Conservation (phyloP, 768 basidiomycete species). For the Auriscalpium vulgare region DNA sequence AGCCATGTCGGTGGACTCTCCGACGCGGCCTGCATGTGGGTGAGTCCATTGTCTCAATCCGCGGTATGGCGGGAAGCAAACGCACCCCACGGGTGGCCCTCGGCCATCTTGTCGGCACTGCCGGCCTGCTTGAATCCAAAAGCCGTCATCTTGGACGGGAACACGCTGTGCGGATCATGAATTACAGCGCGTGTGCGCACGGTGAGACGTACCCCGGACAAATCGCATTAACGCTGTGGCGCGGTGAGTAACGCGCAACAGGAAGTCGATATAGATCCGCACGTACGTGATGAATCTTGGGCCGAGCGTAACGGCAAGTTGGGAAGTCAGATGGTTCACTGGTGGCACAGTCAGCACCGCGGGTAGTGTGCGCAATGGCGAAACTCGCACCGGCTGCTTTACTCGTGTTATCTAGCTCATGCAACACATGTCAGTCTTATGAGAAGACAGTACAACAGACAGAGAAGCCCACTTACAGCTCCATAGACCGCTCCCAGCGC, state of each 20-base stretch:
- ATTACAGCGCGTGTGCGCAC: background rate
- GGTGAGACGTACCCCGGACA: slow-evolving; percentile 54
- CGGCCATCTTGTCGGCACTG: slow-evolving; percentile 37
- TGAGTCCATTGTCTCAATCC: background rate
- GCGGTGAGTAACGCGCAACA: background rate
- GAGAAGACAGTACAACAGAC: background rate
- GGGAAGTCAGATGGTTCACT: slow-evolving; percentile 73
- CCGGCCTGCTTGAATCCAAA: slow-evolving; percentile 53
- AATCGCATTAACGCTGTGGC: slow-evolving; percentile 69
- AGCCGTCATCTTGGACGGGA: slow-evolving; percentile 82
- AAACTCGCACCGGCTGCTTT: slow-evolving; percentile 51
- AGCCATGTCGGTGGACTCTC: slow-evolving; percentile 58
- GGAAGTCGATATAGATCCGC: background rate
- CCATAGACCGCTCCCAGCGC: slow-evolving; percentile 60
- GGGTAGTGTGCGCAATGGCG: background rate
- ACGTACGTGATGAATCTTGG: slow-evolving; percentile 58
- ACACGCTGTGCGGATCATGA: slow-evolving; percentile 37
- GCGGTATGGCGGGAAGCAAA: background rate
- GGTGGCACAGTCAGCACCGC: background rate
- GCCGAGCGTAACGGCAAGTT: slow-evolving; percentile 59
- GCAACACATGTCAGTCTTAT: background rate
- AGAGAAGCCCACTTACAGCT: slow-evolving; percentile 49
- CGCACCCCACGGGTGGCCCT: slow-evolving; percentile 57
- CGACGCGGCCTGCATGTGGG: slow-evolving; percentile 47
- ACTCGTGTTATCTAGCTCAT: slow-evolving; percentile 57